These are phyloP conservation scores for Backusella luteola DNA, from an alignment of 192 early-diverging fungal species.

Conservation along the genomic window DNA sequence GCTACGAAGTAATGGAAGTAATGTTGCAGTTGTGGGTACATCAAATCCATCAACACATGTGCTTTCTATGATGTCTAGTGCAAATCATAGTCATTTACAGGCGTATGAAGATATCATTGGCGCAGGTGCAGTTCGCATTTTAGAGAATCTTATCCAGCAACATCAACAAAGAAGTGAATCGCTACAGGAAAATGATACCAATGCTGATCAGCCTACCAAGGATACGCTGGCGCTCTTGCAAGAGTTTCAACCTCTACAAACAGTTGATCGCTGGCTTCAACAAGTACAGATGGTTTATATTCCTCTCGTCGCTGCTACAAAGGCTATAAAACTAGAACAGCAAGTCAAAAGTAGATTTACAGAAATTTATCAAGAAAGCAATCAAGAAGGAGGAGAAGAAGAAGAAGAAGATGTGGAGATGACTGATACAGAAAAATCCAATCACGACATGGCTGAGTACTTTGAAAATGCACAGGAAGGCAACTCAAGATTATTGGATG, in stretches of 20 bases:
- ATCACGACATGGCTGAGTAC: slow-evolving; percentile 32
- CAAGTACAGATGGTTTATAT: slow-evolving; percentile 79
- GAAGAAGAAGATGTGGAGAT: slow-evolving; percentile 44
- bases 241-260: slow-evolving; percentile 62
- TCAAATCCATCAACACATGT: background rate
- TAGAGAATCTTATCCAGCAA: slow-evolving; percentile 44
- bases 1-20: slow-evolving; percentile 22
- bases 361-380: slow-evolving; percentile 58
- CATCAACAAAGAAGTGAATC: slow-evolving; percentile 10
- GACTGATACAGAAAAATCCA: slow-evolving; percentile 36
- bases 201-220: slow-evolving; percentile 43
- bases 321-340: slow-evolving; percentile 44
- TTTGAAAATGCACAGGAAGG: background rate
- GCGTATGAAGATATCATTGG: slow-evolving; percentile 64
- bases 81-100: slow-evolving; percentile 55
- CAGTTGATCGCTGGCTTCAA: slow-evolving; percentile 81
- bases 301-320: slow-evolving; percentile 43
- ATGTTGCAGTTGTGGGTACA: background rate
- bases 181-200: slow-evolving; percentile 55
- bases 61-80: slow-evolving; percentile 45
- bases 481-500: background rate
- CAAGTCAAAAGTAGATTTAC: slow-evolving; percentile 65
- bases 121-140: slow-evolving; percentile 51
- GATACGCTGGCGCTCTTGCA: slow-evolving; percentile 54
- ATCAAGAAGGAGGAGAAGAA: slow-evolving; percentile 48